phyloP scores from a whole-genome alignment of 202 grass and related monocot genomes.

The Panicum hallii region DNA sequence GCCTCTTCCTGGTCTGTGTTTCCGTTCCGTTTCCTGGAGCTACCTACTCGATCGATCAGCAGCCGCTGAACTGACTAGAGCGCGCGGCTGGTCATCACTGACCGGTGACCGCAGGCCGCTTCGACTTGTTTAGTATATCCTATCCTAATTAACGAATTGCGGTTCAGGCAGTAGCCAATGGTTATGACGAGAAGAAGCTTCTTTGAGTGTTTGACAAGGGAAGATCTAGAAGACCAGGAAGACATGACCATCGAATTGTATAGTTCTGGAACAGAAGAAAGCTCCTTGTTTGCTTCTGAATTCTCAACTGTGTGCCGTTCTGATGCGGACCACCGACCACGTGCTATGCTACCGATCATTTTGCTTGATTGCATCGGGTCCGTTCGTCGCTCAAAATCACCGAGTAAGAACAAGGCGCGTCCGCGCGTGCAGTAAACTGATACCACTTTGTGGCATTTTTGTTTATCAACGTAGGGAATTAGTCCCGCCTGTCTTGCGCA shows the following conservation, averaged over 20 bases:
- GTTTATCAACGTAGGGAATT: background rate
- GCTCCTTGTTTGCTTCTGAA: background rate
- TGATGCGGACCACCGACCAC: no score
- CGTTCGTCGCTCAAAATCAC: background rate
- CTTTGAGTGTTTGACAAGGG: conserved; percentile 54
- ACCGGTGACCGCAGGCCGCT: background rate
- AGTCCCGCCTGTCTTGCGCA: background rate
- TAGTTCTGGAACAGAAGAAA: background rate
- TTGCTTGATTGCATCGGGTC: background rate
- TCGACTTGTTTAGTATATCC: background rate
- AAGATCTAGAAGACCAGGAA: conserved; percentile 32
- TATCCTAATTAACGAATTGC: background rate
- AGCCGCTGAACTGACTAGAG: conserved; percentile 13
- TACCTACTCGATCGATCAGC: background rate
- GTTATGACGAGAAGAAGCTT: conserved; percentile 31
- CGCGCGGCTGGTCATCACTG: conserved; percentile 8
- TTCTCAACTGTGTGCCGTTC: background rate
- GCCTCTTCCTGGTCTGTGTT: background rate
- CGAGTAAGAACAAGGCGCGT: background rate
- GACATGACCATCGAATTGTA: background rate
- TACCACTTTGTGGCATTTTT: background rate
- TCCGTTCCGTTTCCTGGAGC: conserved; percentile 43
- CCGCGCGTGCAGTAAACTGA: background rate
- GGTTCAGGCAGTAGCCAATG: conserved; percentile 28
- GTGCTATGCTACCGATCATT: background rate